These are phyloP conservation scores for Xerocomellus chrysenteron DNA, from an alignment of 768 basidiomycete genomes.

Conservation along the genomic window DNA sequence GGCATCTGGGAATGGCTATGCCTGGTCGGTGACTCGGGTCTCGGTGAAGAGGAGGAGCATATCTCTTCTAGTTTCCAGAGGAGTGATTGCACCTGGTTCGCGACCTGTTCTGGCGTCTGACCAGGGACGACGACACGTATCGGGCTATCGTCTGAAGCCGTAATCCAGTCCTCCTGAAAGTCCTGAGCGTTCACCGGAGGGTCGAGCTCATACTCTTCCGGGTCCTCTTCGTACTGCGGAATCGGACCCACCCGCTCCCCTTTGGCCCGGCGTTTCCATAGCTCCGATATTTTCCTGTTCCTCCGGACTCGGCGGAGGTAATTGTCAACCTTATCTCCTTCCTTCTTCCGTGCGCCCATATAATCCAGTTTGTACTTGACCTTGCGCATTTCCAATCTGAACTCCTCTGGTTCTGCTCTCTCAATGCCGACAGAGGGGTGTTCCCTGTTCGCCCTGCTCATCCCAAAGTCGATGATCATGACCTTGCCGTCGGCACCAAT, in stretches of 20 bases:
- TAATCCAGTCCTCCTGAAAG: constrained; percentile 37
- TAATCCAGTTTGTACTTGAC: constrained; percentile 56
- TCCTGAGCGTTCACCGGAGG: constrained; percentile 35
- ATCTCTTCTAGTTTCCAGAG: constrained; percentile 21
- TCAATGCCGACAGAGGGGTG: constrained; percentile 35
- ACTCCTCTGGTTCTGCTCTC: constrained; percentile 39
- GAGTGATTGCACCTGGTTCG: constrained; percentile 19
- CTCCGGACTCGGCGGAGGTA: constrained; percentile 29
- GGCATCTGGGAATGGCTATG: background rate
- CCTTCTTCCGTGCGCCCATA: constrained; percentile 35
- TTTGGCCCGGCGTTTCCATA: constrained; percentile 28
- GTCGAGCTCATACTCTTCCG: constrained; percentile 32
- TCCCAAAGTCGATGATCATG: constrained; percentile 55
- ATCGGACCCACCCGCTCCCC: constrained; percentile 32
- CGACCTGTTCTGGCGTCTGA: constrained; percentile 27
- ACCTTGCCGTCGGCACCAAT: constrained; percentile 53
- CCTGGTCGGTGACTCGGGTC: background rate
- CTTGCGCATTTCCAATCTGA: constrained; percentile 53
- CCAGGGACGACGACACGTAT: constrained; percentile 39
- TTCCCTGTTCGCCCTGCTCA: constrained; percentile 33
- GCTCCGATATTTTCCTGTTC: constrained; percentile 28
- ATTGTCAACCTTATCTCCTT: constrained; percentile 34
- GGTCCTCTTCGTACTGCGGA: constrained; percentile 29
- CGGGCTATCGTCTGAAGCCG: constrained; percentile 33
- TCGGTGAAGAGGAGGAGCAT: background rate